Evolutionary conservation across 192 early-diverging fungal genomes (phyloP).

Genomic region (Gorgonomyces haynaldii): DNA sequence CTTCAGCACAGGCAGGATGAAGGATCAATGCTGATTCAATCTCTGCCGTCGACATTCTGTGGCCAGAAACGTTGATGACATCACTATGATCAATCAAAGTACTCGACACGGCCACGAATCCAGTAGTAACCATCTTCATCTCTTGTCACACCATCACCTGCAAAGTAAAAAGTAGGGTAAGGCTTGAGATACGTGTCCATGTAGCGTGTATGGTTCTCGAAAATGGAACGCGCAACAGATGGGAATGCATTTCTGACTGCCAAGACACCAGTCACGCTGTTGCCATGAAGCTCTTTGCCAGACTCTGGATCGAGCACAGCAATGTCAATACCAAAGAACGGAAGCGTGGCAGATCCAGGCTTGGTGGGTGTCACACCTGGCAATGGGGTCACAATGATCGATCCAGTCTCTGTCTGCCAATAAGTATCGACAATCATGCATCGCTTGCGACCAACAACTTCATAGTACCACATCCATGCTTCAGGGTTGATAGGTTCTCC

Average conservation of each 20-base stretch:
- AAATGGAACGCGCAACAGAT: constrained; percentile 83
- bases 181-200: constrained; percentile 86
- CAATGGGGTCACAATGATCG: constrained; percentile 81
- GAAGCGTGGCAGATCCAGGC: constrained; percentile 88
- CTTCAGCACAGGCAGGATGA: constrained; percentile 72
- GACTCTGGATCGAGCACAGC: constrained; percentile 74
- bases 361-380: constrained; percentile 84
- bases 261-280: constrained; percentile 83
- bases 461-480: constrained; percentile 95
- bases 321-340: constrained; percentile 92
- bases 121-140: constrained; percentile 94
- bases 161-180: constrained; percentile 90
- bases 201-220: constrained; percentile 82
- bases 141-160: constrained; percentile 83
- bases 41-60: constrained; percentile 87
- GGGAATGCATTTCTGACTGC: constrained; percentile 81
- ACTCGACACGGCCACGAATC: constrained; percentile 79
- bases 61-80: constrained; percentile 93
- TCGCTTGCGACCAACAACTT: constrained; percentile 70
- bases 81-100: constrained; percentile 36
- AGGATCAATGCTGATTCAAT: constrained; percentile 82
- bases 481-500: constrained; percentile 98
- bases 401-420: constrained; percentile 69
- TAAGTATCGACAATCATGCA: constrained; percentile 95
- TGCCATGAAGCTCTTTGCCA: constrained; percentile 73